Base-by-base conservation (phyloP, 108 stramenopile genomes). In the Cylindrotheca fusiformis region DNA sequence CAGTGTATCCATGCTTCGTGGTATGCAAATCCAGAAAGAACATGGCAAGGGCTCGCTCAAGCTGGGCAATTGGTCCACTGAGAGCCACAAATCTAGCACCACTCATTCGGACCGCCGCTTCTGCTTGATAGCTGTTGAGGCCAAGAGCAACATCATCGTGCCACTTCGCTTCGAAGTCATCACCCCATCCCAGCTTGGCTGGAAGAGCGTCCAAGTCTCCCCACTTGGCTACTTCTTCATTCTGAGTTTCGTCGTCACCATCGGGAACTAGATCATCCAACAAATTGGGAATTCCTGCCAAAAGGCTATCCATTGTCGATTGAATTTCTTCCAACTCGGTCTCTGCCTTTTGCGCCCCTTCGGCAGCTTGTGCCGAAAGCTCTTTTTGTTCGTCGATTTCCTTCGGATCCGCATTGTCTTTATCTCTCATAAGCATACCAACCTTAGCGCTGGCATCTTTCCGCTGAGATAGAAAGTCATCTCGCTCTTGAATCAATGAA, bases 41-140 rank as follows among this genome's bases (percentile, higher is more conserved):
- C 64, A 84, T 90, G 49, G 84, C 82, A 4, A 98, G 65, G 33
- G 97, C 97, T n/a, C 97, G 89, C 79, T 98, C 97, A 65, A 98
- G 63, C 54, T 84, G 72, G 1, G 97, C 97, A 28, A 97, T 70
- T 28, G 55, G 58, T 17, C 96, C 96, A 52, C 79, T 81, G 20
- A 98, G 78, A 4, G 95, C 90, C 14, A 91, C 88, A 63, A 98
- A 98, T 4, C 97, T 85, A 24, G 95, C 80, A 14, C 97, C 97
- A 20, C 94, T 89, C 76, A 98, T 90, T 63, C 77, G 69, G 20
- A 95, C 94, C 24, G 96, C 96, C 1, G 81, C 85, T 46, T 96
- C 91, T 17, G 88, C 58, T 32, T 88, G 76, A 78, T 88, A 95
- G 2, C 97, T 95, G 30, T 83, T 80, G 32, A 98, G 77, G 24